Evolutionary conservation across 192 early-diverging fungal species (phyloP), one percentile per base, ranked within the genome.

Genomic region (Borealophlyctis nickersoniae): DNA sequence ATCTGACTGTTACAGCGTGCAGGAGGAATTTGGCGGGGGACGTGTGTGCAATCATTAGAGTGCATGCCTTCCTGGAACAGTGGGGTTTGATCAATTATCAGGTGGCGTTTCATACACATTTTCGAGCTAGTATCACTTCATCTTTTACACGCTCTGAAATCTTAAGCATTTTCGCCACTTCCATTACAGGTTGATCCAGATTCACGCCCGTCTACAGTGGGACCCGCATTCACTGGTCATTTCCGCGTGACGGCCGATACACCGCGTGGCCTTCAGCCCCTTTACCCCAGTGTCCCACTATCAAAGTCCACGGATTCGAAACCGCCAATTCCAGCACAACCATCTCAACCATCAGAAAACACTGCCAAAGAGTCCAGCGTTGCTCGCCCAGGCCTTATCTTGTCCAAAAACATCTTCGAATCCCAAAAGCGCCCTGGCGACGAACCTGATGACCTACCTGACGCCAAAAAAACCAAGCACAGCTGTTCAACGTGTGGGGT

Each of bases 11-110:
- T 7, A 99, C 97, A 2, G 97, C 97, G 1, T 97, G 94, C 76
- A 74, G 95, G 53, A 79, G 97, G 26, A 97, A 98, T 74, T 77
- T 99, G 66, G 93, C 94, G 0, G 97, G 97, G 26, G 97, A 99
- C 79, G 97, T 99, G 4, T 96, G 97, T 69, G 92, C 95, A 2
- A 97, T 99, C 58, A 94, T 98, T 75, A 82, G 97, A 52, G 94
- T 99, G 2, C 97, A 99, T 77, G 92, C 95, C 2, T 95, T 99
- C 62, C 78, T 99, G 52, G 95, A 99, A 76, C 95, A 99, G 71
- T 99, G 97, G 97, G 97, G 97, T 1, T 78, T 99, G 30, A 92
- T 99, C 68, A 99, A 99, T 76, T 94, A 96, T 74, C 93, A 99
- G 83, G 91, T 92, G 71, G 19, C n/a, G n/a, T n/a, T n/a, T n/a